These are phyloP conservation scores for Verticillium isaacii DNA, from an alignment of 2,329 filamentous ascomycete genomes.

Conservation along the genomic window DNA sequence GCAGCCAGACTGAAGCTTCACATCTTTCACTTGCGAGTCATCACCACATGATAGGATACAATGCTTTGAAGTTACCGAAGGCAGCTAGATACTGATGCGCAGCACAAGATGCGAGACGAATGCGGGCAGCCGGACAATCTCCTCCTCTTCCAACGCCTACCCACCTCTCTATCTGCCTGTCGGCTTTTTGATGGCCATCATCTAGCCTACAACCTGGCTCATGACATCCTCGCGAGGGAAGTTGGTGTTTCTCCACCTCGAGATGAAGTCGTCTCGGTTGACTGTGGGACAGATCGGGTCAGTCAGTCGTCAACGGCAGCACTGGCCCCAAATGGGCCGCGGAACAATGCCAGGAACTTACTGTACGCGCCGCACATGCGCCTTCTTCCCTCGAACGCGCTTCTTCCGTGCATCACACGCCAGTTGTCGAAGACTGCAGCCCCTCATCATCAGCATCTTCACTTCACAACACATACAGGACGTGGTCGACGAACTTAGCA, in stretches of 20 bases:
- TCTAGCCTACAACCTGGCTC: slow-evolving; percentile 11
- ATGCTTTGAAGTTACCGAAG: too few relatives aligned
- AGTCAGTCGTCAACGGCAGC: neutral
- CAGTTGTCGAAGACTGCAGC: slow-evolving; percentile 86
- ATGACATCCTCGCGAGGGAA: slow-evolving; percentile 44
- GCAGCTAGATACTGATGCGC: too few relatives aligned
- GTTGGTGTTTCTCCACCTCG: slow-evolving; percentile 69
- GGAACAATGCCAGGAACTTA: slow-evolving; percentile 40
- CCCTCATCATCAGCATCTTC: neutral
- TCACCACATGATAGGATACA: too few relatives aligned
- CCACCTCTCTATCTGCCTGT: neutral
- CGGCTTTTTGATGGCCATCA: neutral
- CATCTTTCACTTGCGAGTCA: too few relatives aligned
- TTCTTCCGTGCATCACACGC: slow-evolving; percentile 84
- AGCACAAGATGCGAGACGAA: too few relatives aligned
- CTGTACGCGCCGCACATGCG: slow-evolving; percentile 90
- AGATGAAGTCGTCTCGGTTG: slow-evolving; percentile 76
- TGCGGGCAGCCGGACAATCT: neutral
- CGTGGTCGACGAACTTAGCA: slow-evolving; percentile 59
- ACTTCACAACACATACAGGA: slow-evolving; percentile 4
- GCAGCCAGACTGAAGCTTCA: too few relatives aligned
- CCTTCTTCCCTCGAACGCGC: slow-evolving; percentile 75
- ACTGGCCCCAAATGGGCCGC: neutral
- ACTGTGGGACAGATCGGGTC: slow-evolving; percentile 42
- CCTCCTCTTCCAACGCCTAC: neutral